Evolutionary conservation across 2,329 filamentous ascomycete genomes (phyloP).

Genomic region (Rutstroemia sp.): DNA sequence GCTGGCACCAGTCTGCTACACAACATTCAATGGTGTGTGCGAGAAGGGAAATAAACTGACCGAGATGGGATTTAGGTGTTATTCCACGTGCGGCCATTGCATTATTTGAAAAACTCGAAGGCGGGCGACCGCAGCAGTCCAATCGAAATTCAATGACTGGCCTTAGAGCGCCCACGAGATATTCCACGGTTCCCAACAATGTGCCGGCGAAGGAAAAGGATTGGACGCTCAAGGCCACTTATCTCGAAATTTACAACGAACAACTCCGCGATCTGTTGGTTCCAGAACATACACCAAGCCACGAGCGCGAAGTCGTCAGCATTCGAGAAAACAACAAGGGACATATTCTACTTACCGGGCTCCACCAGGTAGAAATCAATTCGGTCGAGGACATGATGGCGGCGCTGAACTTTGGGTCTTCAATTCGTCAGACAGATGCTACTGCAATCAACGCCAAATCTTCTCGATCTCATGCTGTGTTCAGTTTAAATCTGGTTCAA

Average conservation of each 20-base stretch:
- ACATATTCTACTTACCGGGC: conserved; percentile 85
- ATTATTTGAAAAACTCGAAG: conserved; percentile 81
- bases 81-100: conserved; percentile 82
- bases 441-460: conserved; percentile 97
- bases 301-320: conserved; percentile 72
- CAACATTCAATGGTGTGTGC: not conserved
- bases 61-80: conserved; percentile 55
- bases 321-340: conserved; percentile 94
- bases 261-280: conserved; percentile 84
- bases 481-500: conserved; percentile 89
- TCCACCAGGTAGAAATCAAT: conserved; percentile 82
- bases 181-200: conserved; percentile 45
- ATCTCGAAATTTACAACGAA: conserved; percentile 98
- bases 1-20: conserved; percentile 4
- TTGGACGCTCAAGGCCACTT: conserved; percentile 91
- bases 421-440: conserved; percentile 91
- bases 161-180: conserved; percentile 71
- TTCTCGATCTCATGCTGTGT: conserved; percentile 94
- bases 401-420: conserved; percentile 85
- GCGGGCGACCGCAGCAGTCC: conserved; percentile 33
- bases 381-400: conserved; percentile 86
- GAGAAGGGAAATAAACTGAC: conserved; percentile 4
- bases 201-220: conserved; percentile 51
- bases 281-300: conserved; percentile 59
- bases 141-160: conserved; percentile 67